Percentiles rank a stretch among this genome's conserved stretches.
These are phyloP conservation scores for Rhizophora apiculata DNA, from an alignment of 345 rosid species.

Conservation along the genomic window DNA sequence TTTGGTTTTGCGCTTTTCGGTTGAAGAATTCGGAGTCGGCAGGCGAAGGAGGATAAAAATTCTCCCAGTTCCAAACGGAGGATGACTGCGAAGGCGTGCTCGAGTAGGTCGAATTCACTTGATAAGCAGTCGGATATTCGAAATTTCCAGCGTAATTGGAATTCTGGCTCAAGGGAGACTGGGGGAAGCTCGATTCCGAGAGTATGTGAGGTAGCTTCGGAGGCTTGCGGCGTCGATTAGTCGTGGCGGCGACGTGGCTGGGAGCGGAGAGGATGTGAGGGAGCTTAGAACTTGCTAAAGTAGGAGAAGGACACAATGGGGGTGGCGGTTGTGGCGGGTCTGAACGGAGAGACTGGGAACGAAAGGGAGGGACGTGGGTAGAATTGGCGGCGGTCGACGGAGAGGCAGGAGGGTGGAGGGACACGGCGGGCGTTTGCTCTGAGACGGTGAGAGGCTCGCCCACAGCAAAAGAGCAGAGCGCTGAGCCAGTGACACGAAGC, in stretches of 20 bases:
- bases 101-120: constrained; percentile 60
- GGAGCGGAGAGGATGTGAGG: constrained; percentile 51
- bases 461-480: constrained; percentile 73
- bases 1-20: constrained; percentile 35
- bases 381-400: constrained; percentile 23
- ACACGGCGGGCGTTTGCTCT: constrained; percentile 77
- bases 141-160: constrained; percentile 44
- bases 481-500: constrained; percentile 80
- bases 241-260: constrained; percentile 16
- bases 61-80: constrained; percentile 26
- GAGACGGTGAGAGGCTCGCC: constrained; percentile 80
- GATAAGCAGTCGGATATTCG: constrained; percentile 61
- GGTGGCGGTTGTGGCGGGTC: constrained; percentile 40
- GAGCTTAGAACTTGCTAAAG: constrained; percentile 48
- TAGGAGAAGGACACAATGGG: constrained; percentile 37
- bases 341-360: constrained; percentile 35
- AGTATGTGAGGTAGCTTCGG: constrained; percentile 81
- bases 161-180: constrained; percentile 60
- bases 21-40: constrained; percentile 85
- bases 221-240: constrained; percentile 28
- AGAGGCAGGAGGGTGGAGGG: constrained; percentile 24
- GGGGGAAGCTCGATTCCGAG: constrained; percentile 73
- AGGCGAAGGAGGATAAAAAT: constrained; percentile 86
- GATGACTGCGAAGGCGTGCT: constrained; percentile 87
- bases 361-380: constrained; percentile 26